Base-by-base conservation (phyloP, 495 filamentous ascomycete genomes). In the Parathielavia appendiculata region DNA sequence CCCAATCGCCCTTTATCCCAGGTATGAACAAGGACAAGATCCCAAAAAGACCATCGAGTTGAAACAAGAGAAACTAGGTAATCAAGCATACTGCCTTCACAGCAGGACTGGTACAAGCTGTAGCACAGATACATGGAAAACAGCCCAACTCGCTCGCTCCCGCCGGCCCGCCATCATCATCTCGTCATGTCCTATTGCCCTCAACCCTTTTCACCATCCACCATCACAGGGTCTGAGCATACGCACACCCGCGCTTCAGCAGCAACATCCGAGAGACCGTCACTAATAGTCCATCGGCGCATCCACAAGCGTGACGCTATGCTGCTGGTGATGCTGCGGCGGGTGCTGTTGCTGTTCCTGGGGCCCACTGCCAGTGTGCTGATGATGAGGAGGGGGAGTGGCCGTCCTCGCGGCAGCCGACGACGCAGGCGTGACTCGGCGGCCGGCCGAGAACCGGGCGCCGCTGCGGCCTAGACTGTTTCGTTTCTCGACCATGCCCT, bases 381-480 rank as follows among this genome's bases (percentile, higher is more conserved):
- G 51, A 5, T 58, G 53, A 9, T 26, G 35, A 39, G 47, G 57
- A 17, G 60, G 55, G 16, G 60, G 51, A 2, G 57, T 59, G 3
- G 19, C 26, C 14, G 60, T 51, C 9, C 47, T 23, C 12, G 65
- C 51, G 17, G 48, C 12, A n/a, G 46, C 49, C 35, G 57, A 22
- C 19, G 62, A 60, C 36, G 67, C 52, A 6, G 67, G 68, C 16
- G 73, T 66, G 23, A 80, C 69, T 0, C 75, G 65, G 4, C 76
- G 66, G 1, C 75, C 75, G 19, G 62, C 69, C 35, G 73, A 72
- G 48, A 80, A 76, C 20, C 75, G 62, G 8, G 74, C 72, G 34
- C 71, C 70, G 54, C 75, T 74, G 35, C 79, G 73, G 35, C 73
- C 67, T 34, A 86, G 63, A 46, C 78, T 79, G 54, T 83, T 80